These are phyloP conservation scores for Salix brachista DNA, from an alignment of 345 rosid genomes.

Conservation along the genomic window DNA sequence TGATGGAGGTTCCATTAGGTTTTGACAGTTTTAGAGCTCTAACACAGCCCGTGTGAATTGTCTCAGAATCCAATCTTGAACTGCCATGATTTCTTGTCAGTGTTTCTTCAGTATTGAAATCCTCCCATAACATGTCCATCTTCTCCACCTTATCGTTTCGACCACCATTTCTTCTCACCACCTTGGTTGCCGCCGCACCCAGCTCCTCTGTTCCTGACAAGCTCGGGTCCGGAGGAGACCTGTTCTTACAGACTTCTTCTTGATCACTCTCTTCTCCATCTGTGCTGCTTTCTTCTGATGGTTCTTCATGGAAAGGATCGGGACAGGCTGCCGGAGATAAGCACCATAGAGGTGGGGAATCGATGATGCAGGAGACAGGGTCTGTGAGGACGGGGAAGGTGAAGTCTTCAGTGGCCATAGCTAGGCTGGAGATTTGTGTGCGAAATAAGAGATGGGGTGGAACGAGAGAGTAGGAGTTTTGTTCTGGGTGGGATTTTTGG, in stretches of 20 bases:
- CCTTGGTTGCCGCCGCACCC: background rate
- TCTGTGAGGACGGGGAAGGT: conserved; percentile 53
- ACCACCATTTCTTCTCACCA: background rate
- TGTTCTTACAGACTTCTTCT: background rate
- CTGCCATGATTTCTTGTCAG: conserved; percentile 23
- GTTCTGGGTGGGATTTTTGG: conserved; percentile 22
- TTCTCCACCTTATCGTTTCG: conserved; percentile 37
- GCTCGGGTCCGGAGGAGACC: conserved; percentile 12
- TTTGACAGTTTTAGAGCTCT: conserved; percentile 29
- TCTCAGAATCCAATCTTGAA: conserved; percentile 4
- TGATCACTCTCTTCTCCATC: background rate
- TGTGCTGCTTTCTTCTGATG: conserved; percentile 1
- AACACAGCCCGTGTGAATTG: conserved; percentile 28
- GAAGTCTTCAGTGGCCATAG: conserved; percentile 53
- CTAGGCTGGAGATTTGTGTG: background rate
- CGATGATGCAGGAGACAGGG: conserved; percentile 26
- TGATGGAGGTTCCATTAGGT: conserved; percentile 9
- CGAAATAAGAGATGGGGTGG: background rate
- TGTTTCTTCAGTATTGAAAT: conserved; percentile 55
- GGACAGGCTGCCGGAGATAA: conserved; percentile 36
- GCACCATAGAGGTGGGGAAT: conserved; percentile 77
- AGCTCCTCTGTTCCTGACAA: conserved; percentile 28
- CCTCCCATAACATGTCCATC: conserved; percentile 91
- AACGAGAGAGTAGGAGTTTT: background rate
- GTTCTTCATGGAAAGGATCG: conserved; percentile 2